Evolutionary conservation across 2,329 filamentous ascomycete genomes (phyloP).

Genomic region (Apiospora aurea): DNA sequence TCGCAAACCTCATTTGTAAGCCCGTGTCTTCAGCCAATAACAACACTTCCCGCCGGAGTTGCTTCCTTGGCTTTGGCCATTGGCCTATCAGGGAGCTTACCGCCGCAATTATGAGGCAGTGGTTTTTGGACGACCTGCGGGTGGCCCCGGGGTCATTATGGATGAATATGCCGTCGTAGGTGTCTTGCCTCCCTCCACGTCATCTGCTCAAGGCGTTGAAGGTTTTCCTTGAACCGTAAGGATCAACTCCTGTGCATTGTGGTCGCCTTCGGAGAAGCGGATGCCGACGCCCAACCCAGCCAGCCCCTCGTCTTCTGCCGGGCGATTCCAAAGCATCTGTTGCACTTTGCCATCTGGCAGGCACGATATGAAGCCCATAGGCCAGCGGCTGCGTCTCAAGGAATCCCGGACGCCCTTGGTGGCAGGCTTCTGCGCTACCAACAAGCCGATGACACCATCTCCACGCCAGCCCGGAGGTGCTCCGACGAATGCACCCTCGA

Average conservation of each 20-base stretch:
- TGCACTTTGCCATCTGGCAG: conserved; percentile 62
- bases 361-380: conserved; percentile 75
- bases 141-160: not conserved
- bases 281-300: conserved; percentile 63
- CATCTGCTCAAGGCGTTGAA: not conserved
- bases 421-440: conserved; percentile 73
- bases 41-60: not conserved
- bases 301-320: conserved; percentile 67
- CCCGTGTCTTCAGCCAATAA: not conserved
- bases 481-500: conserved; percentile 79
- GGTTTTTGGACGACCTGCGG: not conserved
- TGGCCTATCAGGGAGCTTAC: not conserved
- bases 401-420: conserved; percentile 82
- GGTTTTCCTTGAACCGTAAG: conserved; percentile 59
- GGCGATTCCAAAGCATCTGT: conserved; percentile 77
- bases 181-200: not conserved
- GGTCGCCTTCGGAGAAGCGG: conserved; percentile 45
- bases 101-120: not conserved
- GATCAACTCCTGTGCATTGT: conserved; percentile 50
- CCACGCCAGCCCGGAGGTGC: conserved; percentile 78
- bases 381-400: conserved; percentile 69
- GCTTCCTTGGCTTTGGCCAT: not conserved
- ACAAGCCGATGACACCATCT: conserved; percentile 69
- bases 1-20: not conserved
- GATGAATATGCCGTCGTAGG: not conserved